Percentiles rank a stretch among this genome's conserved stretches.
Conservation (phyloP, 345 rosid species). For the Pseudoturritis turrita region DNA sequence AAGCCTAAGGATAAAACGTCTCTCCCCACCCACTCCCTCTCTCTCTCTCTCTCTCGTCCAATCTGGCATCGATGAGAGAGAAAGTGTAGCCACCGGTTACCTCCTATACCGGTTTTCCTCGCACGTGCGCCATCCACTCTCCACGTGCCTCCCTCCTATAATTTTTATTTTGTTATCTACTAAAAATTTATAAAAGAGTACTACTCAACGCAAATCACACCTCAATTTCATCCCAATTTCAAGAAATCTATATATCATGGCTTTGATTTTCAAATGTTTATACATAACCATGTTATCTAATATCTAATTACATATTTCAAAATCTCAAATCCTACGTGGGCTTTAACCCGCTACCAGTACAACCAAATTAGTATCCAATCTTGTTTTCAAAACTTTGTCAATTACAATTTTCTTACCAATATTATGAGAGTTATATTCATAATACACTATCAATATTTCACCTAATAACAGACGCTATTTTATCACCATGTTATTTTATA, state of each 20-base stretch:
- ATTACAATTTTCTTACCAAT: too few relatives aligned
- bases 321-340: neutral
- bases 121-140: constrained; percentile 31
- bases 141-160: constrained; percentile 38
- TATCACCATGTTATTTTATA: too few relatives aligned
- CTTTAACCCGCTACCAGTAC: neutral
- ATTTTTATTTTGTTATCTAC: too few relatives aligned
- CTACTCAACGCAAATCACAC: neutral
- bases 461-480: too few relatives aligned
- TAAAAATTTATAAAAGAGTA: neutral
- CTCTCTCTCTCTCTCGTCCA: constrained; percentile 17
- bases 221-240: neutral
- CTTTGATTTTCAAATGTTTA: neutral
- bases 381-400: neutral
- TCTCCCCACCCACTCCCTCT: constrained; percentile 18
- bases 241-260: neutral
- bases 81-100: constrained; percentile 34
- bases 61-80: constrained; percentile 25
- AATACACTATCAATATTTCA: too few relatives aligned
- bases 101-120: constrained; percentile 36
- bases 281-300: neutral
- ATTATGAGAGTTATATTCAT: too few relatives aligned
- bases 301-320: neutral
- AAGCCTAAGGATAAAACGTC: constrained; percentile 28
- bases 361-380: neutral